Evolutionary conservation across 2,329 filamentous ascomycete species (phyloP).

Genomic region (Blastomyces emzantsi): DNA sequence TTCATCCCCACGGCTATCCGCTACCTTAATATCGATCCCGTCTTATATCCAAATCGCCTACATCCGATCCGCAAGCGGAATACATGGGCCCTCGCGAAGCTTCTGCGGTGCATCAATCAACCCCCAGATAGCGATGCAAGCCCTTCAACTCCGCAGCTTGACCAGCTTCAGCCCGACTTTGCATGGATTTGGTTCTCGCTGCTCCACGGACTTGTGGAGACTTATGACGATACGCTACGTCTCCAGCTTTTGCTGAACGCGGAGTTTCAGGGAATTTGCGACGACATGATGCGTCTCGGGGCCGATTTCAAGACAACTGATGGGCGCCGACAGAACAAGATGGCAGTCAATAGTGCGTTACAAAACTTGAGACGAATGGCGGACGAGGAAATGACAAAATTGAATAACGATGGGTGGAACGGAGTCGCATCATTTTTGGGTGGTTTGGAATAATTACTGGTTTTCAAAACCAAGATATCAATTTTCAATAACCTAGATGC

Average conservation of each 20-base stretch:
- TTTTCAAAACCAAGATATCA: not conserved
- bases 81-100: conserved; percentile 27
- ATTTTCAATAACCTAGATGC: not conserved
- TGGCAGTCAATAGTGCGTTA: conserved; percentile 34
- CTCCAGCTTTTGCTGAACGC: conserved; percentile 24
- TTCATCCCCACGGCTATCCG: conserved; percentile 45
- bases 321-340: conserved; percentile 22
- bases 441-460: not conserved
- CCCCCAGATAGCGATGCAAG: conserved; percentile 16
- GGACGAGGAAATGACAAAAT: conserved; percentile 16
- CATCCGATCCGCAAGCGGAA: conserved; percentile 50
- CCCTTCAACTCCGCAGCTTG: conserved; percentile 16
- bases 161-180: conserved; percentile 21
- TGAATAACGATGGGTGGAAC: not conserved
- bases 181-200: conserved; percentile 29
- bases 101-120: conserved; percentile 21
- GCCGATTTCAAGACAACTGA: conserved; percentile 22
- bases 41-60: conserved; percentile 38
- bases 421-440: not conserved
- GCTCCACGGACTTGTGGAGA: conserved; percentile 23
- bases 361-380: conserved; percentile 40
- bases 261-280: conserved; percentile 23
- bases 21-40: conserved; percentile 44
- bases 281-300: conserved; percentile 23
- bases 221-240: conserved; percentile 10